These are phyloP conservation scores for Wallacemonas sp. DNA, from an alignment of 208 protist genomes.

Conservation along the genomic window DNA sequence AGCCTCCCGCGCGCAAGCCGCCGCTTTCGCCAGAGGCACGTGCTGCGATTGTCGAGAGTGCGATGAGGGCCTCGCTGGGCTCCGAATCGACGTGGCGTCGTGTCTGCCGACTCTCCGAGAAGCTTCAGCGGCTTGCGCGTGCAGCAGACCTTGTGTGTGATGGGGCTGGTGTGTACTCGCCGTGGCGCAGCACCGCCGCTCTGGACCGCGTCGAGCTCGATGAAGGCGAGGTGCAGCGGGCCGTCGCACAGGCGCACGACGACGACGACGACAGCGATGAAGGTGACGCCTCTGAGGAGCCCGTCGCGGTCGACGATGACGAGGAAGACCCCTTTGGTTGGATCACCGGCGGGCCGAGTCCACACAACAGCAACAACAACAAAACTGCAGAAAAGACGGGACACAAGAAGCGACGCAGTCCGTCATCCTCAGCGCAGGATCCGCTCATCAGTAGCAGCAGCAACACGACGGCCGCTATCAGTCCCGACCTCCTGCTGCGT, in stretches of 20 bases:
- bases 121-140: neutral
- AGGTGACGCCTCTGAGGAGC: too few species aligned
- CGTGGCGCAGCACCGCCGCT: constrained; percentile 9
- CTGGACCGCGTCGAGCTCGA: neutral
- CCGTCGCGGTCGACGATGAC: neutral
- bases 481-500: neutral
- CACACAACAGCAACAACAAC: too few species aligned
- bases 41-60: too few species aligned
- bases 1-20: too few species aligned
- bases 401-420: too few species aligned
- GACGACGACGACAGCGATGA: neutral
- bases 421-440: too few species aligned
- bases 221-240: neutral
- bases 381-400: too few species aligned
- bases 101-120: neutral
- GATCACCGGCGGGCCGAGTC: neutral
- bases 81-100: neutral
- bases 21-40: too few species aligned
- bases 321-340: constrained; percentile 5
- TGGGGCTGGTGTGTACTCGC: neutral
- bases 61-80: neutral
- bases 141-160: too few species aligned
- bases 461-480: neutral
- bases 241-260: neutral
- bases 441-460: too few species aligned